Conservation (phyloP, 1,139 yeast species). For the Meyerozyma elateridarum region DNA sequence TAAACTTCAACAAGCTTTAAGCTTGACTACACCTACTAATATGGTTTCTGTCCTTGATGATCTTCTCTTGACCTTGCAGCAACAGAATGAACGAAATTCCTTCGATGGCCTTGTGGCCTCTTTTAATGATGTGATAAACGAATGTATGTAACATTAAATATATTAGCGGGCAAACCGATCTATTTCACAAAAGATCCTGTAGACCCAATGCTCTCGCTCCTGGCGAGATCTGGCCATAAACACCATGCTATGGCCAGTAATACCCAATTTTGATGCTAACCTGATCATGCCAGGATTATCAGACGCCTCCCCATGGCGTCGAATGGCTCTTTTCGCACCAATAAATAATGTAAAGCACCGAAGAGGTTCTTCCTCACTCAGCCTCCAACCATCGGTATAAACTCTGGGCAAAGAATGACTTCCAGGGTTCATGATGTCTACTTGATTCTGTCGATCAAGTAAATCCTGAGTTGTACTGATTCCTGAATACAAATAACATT, state of each 20-base stretch:
- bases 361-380: constrained; percentile 66
- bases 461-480: constrained; percentile 54
- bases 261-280: constrained; percentile 54
- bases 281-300: constrained; percentile 39
- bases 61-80: not conserved
- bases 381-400: constrained; percentile 79
- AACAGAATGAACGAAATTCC: not conserved
- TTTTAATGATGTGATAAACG: not conserved
- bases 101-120: not conserved
- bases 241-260: constrained; percentile 62
- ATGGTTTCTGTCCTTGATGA: not conserved
- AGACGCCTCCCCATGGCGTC: constrained; percentile 15
- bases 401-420: constrained; percentile 60
- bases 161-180: constrained; percentile 42
- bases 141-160: too few relatives aligned
- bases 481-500: constrained; percentile 77
- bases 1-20: not conserved
- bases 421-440: constrained; percentile 50
- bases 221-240: constrained; percentile 80
- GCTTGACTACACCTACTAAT: too few relatives aligned
- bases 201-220: constrained; percentile 82
- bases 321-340: constrained; percentile 54
- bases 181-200: constrained; percentile 56
- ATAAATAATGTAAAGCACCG: constrained; percentile 84
- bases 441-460: constrained; percentile 40